Conservation (phyloP, 148 eudicot species). For the Rhododendron ovatum region DNA sequence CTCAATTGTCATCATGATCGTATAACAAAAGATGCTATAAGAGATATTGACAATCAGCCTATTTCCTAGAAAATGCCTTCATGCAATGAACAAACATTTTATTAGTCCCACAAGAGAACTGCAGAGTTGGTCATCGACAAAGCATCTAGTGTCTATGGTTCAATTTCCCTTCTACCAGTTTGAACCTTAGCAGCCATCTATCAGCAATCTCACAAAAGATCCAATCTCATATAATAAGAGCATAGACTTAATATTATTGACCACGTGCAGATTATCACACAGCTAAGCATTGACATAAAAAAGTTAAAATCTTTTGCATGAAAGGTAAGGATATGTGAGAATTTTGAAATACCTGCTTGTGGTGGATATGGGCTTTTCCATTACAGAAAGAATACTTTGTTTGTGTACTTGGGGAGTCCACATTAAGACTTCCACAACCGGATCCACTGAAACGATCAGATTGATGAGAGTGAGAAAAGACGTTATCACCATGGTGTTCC, state of each 20-base stretch:
- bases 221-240: not conserved
- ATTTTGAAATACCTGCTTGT: constrained; percentile 2
- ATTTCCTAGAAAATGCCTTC: not conserved
- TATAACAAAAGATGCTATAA: not conserved
- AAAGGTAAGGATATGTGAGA: not conserved
- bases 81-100: not conserved
- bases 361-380: not conserved
- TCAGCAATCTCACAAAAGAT: not conserved
- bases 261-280: not conserved
- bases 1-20: not conserved
- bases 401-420: constrained; percentile 12
- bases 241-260: not conserved
- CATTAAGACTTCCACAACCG: constrained; percentile 11
- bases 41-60: not conserved
- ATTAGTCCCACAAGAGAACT: not conserved
- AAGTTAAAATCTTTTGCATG: too few species aligned
- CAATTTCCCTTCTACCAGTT: not conserved
- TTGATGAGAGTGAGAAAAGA: constrained; percentile 16
- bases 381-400: constrained; percentile 16
- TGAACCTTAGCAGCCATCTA: not conserved
- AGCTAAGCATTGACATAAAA: not conserved
- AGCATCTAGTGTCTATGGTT: not conserved
- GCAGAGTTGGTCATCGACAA: not conserved
- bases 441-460: constrained; percentile 7
- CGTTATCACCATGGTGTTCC: constrained; percentile 14